phyloP scores from a whole-genome alignment of 495 filamentous ascomycete genomes.

The Cetradonia linearis region DNA sequence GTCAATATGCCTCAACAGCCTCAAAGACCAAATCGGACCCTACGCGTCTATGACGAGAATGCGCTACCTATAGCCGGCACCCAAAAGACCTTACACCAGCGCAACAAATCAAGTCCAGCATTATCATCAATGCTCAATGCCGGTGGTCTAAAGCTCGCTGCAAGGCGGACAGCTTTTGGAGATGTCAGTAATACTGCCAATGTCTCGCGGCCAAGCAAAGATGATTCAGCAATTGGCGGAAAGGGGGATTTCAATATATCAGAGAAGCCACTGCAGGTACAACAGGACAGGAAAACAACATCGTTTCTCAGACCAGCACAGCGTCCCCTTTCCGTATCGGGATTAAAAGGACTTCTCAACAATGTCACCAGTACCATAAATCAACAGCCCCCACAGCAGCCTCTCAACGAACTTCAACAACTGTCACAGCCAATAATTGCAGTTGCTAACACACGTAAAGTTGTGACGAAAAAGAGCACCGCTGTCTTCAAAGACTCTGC shows the following conservation, averaged over 20 bases:
- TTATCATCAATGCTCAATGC: slow-evolving; percentile 46
- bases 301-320: slow-evolving; percentile 55
- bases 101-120: slow-evolving; percentile 70
- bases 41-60: slow-evolving; percentile 69
- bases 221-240: slow-evolving; percentile 41
- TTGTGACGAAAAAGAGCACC: slow-evolving; percentile 49
- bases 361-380: slow-evolving; percentile 29
- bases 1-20: slow-evolving; percentile 44
- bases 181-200: slow-evolving; percentile 69
- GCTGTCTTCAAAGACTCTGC: slow-evolving; percentile 53
- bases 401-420: slow-evolving; percentile 29
- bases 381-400: slow-evolving; percentile 33
- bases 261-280: slow-evolving; percentile 35
- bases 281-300: slow-evolving; percentile 38
- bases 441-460: slow-evolving; percentile 36
- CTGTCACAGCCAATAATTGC: slow-evolving; percentile 23
- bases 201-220: slow-evolving; percentile 37
- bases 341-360: slow-evolving; percentile 38
- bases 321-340: slow-evolving; percentile 45
- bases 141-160: slow-evolving; percentile 52
- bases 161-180: slow-evolving; percentile 67
- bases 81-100: slow-evolving; percentile 60
- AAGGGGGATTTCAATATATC: slow-evolving; percentile 37
- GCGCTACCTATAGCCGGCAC: slow-evolving; percentile 39
- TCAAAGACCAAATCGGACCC: slow-evolving; percentile 52